These are phyloP conservation scores for Petunia secreta DNA, from an alignment of 257 asterid species.

Conservation along the genomic window DNA sequence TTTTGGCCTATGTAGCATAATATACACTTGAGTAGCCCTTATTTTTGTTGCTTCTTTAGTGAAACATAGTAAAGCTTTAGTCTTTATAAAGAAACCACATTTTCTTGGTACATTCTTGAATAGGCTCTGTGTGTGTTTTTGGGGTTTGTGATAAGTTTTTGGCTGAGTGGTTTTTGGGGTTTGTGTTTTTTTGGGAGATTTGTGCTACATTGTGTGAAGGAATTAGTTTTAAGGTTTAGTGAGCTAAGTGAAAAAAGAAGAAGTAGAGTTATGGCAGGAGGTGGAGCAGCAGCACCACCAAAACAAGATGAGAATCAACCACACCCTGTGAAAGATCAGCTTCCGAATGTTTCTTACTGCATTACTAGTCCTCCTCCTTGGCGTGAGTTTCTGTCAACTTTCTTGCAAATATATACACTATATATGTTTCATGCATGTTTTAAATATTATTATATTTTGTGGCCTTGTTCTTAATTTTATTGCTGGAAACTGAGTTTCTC, in stretches of 20 bases:
- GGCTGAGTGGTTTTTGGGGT: neutral
- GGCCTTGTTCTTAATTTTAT: neutral
- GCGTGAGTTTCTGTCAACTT: slow-evolving; percentile 61
- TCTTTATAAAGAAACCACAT: slow-evolving; percentile 3
- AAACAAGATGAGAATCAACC: slow-evolving; percentile 79
- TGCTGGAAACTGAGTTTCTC: neutral
- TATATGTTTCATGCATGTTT: slow-evolving; percentile 7
- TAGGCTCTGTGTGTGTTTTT: slow-evolving; percentile 1
- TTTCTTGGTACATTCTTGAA: neutral
- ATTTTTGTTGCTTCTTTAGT: neutral
- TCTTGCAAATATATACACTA: neutral
- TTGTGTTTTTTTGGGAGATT: slow-evolving; percentile 15
- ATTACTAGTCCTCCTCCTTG: slow-evolving; percentile 95
- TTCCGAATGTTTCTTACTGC: slow-evolving; percentile 85
- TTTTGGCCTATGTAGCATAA: slow-evolving; percentile 25
- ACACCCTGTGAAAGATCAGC: slow-evolving; percentile 87
- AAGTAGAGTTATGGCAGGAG: slow-evolving; percentile 62
- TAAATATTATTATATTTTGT: neutral
- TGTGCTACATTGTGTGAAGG: slow-evolving; percentile 26
- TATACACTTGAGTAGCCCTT: slow-evolving; percentile 14
- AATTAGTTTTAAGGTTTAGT: neutral
- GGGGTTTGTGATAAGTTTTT: slow-evolving; percentile 29
- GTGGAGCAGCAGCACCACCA: slow-evolving; percentile 73
- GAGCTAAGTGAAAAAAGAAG: slow-evolving; percentile 20
- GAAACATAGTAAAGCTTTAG: neutral